Evolutionary conservation across 371 early-diverging fungal genomes (phyloP).

Genomic region (Racocetra persica): DNA sequence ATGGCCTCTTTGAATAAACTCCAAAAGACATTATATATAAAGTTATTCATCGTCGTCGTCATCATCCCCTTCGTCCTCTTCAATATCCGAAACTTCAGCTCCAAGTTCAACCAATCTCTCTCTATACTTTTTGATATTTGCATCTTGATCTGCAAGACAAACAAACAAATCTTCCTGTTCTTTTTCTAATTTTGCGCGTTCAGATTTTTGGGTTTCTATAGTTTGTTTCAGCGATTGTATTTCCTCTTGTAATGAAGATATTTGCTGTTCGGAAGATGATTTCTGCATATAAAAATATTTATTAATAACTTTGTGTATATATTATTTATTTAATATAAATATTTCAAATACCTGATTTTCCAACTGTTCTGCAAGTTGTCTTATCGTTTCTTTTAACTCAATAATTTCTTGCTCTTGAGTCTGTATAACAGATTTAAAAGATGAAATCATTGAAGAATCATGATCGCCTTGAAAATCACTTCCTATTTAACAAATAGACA

Average conservation of each 20-base stretch:
- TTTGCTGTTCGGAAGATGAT: conserved; percentile 43
- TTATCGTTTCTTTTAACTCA: conserved; percentile 48
- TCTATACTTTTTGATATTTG: conserved; percentile 45
- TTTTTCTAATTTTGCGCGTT: conserved; percentile 64
- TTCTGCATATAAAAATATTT: neutral
- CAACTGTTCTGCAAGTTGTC: conserved; percentile 43
- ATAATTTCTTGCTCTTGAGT: conserved; percentile 50
- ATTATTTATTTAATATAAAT: neutral
- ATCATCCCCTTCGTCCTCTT: conserved; percentile 40
- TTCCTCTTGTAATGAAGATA: conserved; percentile 41
- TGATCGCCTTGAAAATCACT: conserved; percentile 2
- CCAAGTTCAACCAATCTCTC: conserved; percentile 27
- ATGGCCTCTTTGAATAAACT: too few species aligned
- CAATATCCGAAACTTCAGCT: conserved; percentile 25
- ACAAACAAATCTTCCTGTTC: conserved; percentile 94
- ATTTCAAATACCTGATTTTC: conserved; percentile 22
- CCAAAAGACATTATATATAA: too few species aligned
- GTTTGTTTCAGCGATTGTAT: conserved; percentile 52
- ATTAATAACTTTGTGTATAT: neutral
- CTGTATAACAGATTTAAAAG: conserved; percentile 44
- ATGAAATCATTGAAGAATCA: conserved; percentile 52
- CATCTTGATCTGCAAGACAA: conserved; percentile 70
- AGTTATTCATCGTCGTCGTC: conserved; percentile 34
- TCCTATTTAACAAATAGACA: neutral
- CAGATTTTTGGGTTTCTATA: conserved; percentile 51